Conservation (phyloP, 1,139 yeast species). For the Petasospora fabianii region DNA sequence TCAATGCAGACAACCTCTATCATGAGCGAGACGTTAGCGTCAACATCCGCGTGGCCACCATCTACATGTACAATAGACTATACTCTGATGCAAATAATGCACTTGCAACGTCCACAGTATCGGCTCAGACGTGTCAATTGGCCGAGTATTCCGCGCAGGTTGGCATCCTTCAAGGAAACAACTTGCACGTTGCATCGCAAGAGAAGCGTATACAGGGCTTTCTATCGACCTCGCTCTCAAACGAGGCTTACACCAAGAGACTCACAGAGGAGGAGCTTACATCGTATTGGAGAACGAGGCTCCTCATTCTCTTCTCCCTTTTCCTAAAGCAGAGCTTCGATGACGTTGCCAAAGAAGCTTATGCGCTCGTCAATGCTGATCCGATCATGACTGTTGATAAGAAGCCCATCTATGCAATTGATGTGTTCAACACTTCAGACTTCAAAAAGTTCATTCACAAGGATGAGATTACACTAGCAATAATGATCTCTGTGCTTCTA, state of each 20-base stretch:
- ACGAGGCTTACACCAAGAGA: slow-evolving; percentile 24
- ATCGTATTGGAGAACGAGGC: slow-evolving; percentile 25
- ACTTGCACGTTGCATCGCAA: slow-evolving; percentile 17
- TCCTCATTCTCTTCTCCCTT: slow-evolving; percentile 18
- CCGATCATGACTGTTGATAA: slow-evolving; percentile 20
- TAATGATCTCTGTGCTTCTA: slow-evolving; percentile 22
- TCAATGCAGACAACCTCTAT: slow-evolving; percentile 20
- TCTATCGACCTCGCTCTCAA: slow-evolving; percentile 20
- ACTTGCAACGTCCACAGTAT: slow-evolving; percentile 14
- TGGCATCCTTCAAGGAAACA: slow-evolving; percentile 21
- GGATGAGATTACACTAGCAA: slow-evolving; percentile 23
- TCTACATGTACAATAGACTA: slow-evolving; percentile 18
- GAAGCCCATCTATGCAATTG: slow-evolving; percentile 16
- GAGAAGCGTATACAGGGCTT: slow-evolving; percentile 25
- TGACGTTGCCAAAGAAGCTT: slow-evolving; percentile 15
- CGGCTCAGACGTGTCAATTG: slow-evolving; percentile 19
- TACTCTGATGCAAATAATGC: slow-evolving; percentile 22
- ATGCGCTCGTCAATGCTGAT: slow-evolving; percentile 14
- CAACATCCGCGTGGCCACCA: slow-evolving; percentile 16
- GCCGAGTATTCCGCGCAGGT: slow-evolving; percentile 21
- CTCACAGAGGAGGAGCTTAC: slow-evolving; percentile 21
- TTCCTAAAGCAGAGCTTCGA: slow-evolving; percentile 21
- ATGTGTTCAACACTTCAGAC: slow-evolving; percentile 17
- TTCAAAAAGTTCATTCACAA: slow-evolving; percentile 21
- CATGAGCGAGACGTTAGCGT: slow-evolving; percentile 21